phyloP scores from a whole-genome alignment of 768 basidiomycete genomes.

The Xerocomellus amylosporus region DNA sequence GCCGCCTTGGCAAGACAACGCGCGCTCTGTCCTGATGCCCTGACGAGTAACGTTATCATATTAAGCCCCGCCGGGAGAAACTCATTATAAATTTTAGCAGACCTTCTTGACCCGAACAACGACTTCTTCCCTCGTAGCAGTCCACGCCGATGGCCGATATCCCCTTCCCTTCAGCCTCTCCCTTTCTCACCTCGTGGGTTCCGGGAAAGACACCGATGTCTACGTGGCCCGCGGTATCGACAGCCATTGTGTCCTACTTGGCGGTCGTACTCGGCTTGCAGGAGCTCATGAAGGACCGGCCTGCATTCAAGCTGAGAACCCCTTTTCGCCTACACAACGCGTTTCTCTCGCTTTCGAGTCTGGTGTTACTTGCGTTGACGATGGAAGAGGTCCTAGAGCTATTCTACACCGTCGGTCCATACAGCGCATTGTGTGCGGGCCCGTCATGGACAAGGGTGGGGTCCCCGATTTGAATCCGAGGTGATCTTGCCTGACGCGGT shows the following conservation, averaged over 20 bases:
- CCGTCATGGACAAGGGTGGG: constrained; percentile 79
- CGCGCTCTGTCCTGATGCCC: too few relatives aligned
- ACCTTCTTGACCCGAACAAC: too few relatives aligned
- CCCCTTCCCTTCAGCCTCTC: constrained; percentile 40
- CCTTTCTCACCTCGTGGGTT: constrained; percentile 60
- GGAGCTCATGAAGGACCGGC: constrained; percentile 75
- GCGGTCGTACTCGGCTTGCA: constrained; percentile 78
- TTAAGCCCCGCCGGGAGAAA: too few relatives aligned
- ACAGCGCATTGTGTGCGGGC: constrained; percentile 69
- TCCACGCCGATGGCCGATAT: constrained; percentile 7
- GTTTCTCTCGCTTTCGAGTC: constrained; percentile 77
- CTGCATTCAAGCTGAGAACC: constrained; percentile 65
- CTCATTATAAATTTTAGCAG: too few relatives aligned
- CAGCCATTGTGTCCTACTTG: constrained; percentile 75
- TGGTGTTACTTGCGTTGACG: constrained; percentile 74
- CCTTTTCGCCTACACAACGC: constrained; percentile 87
- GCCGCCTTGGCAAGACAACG: too few relatives aligned
- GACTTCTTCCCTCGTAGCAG: not conserved
- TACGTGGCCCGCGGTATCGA: constrained; percentile 62
- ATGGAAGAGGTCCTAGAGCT: constrained; percentile 82
- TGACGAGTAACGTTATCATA: too few relatives aligned
- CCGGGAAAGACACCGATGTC: constrained; percentile 78
- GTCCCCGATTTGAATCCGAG: constrained; percentile 25
- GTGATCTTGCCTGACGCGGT: not conserved
- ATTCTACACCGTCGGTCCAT: constrained; percentile 65